phyloP scores from a whole-genome alignment of 2,329 filamentous ascomycete genomes.

The Periconia macrospinosa region DNA sequence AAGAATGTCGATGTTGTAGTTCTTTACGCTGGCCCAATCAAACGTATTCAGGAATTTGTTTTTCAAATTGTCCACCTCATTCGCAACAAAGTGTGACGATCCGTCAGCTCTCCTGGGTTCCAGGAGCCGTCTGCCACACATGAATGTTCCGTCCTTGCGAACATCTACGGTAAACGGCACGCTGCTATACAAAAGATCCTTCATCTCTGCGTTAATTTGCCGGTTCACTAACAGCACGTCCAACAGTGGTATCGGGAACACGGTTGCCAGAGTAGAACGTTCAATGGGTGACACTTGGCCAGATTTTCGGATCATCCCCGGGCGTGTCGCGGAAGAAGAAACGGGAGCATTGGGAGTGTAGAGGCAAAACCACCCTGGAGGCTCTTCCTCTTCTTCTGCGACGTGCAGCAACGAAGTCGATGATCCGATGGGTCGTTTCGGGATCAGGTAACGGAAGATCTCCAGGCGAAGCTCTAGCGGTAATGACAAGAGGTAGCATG shows the following conservation, averaged over 20 bases:
- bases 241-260: conserved; percentile 22
- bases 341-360: not conserved
- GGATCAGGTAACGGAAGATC: conserved; percentile 35
- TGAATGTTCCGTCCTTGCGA: conserved; percentile 33
- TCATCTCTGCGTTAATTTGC: conserved; percentile 30
- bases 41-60: conserved; percentile 30
- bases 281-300: not conserved
- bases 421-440: conserved; percentile 26
- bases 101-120: conserved; percentile 32
- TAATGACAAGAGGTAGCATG: conserved; percentile 35
- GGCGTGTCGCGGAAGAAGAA: not conserved
- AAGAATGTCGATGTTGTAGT: conserved; percentile 36
- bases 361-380: not conserved
- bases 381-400: conserved; percentile 2
- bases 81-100: conserved; percentile 15
- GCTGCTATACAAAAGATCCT: conserved; percentile 31
- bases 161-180: conserved; percentile 35
- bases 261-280: conserved; percentile 1
- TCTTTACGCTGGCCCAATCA: conserved; percentile 32
- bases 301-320: not conserved
- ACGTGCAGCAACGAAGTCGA: conserved; percentile 18
- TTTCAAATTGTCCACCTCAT: conserved; percentile 19
- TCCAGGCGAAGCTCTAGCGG: conserved; percentile 36
- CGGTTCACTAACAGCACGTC: conserved; percentile 29
- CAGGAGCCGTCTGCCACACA: conserved; percentile 35